Conservation (phyloP, 148 eudicot genomes). For the Persicaria tinctoria region DNA sequence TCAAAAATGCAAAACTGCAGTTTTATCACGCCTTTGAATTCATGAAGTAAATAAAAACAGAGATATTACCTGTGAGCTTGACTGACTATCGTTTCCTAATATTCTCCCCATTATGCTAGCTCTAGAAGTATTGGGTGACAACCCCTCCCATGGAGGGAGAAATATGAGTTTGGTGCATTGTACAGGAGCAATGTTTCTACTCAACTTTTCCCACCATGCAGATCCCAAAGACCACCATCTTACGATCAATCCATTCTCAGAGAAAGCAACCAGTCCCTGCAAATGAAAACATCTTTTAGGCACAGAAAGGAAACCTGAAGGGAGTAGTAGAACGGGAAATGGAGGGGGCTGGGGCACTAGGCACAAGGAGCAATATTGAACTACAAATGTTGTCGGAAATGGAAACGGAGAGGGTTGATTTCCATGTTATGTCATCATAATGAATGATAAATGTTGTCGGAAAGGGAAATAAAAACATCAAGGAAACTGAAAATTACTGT, state of each 20-base stretch:
- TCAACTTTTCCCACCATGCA: conserved; percentile 96
- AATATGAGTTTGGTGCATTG: conserved; percentile 92
- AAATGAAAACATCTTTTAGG: conserved; percentile 6
- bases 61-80: conserved; percentile 51
- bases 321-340: neutral
- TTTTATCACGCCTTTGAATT: neutral
- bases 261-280: conserved; percentile 94
- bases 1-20: neutral
- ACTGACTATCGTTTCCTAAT: conserved; percentile 33
- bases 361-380: no score
- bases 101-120: conserved; percentile 85
- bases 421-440: neutral
- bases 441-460: neutral
- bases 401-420: neutral
- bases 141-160: conserved; percentile 99
- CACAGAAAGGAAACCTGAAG: neutral
- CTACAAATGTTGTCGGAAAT: no score
- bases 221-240: conserved; percentile 99
- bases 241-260: conserved; percentile 88
- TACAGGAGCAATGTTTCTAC: conserved; percentile 70
- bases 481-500: neutral
- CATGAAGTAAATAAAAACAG: neutral
- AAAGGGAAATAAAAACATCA: neutral
- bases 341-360: neutral
- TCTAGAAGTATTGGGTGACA: conserved; percentile 87